These are phyloP conservation scores for Cinchona pubescens DNA, from an alignment of 257 asterid species.

Conservation along the genomic window DNA sequence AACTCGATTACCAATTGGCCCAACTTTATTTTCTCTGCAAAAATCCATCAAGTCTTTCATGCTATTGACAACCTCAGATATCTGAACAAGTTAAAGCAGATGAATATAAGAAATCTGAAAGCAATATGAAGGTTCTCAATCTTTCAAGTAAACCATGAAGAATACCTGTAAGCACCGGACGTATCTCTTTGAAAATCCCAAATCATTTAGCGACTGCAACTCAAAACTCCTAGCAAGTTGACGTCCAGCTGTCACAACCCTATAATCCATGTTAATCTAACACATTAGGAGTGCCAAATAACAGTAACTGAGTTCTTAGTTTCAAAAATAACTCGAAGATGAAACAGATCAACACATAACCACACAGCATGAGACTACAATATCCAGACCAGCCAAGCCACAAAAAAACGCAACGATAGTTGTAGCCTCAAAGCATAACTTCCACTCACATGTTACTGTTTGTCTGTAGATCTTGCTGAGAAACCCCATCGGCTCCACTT, in stretches of 20 bases:
- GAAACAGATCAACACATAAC: neutral
- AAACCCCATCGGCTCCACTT: slow-evolving; percentile 79
- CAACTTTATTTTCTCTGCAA: slow-evolving; percentile 71
- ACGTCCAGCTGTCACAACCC: slow-evolving; percentile 96
- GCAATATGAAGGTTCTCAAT: neutral
- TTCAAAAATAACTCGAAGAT: neutral
- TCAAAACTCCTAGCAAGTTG: slow-evolving; percentile 96
- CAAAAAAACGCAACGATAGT: neutral
- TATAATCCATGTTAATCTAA: neutral
- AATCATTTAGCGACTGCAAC: slow-evolving; percentile 85
- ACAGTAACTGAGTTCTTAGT: too few species aligned
- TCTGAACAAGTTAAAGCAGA: slow-evolving; percentile 41
- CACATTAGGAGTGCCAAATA: neutral
- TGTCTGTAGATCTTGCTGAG: slow-evolving; percentile 84
- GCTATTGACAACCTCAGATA: slow-evolving; percentile 93
- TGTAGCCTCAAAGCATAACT: neutral
- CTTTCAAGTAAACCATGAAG: neutral
- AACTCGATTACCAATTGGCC: slow-evolving; percentile 71
- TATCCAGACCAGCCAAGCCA: neutral
- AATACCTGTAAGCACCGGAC: slow-evolving; percentile 95
- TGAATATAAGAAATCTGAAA: slow-evolving; percentile 2
- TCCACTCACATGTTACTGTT: slow-evolving; percentile 79
- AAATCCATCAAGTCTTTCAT: slow-evolving; percentile 95
- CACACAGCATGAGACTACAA: neutral
- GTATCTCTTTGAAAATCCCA: slow-evolving; percentile 93